A percentile compares a stretch with the other conserved stretches of the same genome.
Evolutionary conservation across 202 grass and related monocot genomes (phyloP).

Genomic region (Zizania palustris): DNA sequence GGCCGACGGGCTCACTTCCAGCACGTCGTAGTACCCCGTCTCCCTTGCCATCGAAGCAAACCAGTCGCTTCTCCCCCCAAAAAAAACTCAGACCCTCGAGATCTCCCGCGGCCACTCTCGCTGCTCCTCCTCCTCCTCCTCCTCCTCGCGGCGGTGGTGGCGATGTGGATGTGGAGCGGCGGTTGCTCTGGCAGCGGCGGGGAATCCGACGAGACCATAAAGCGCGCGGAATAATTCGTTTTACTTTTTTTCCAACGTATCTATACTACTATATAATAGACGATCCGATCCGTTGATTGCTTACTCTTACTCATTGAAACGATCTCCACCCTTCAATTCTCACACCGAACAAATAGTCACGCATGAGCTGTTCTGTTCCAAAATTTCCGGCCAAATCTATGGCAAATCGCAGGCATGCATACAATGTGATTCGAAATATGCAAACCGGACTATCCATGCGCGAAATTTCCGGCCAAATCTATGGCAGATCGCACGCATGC

Average conservation of each 20-base stretch:
- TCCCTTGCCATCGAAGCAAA: slow-evolving; percentile 72
- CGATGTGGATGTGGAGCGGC: slow-evolving; percentile 25
- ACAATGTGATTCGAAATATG: too few relatives aligned
- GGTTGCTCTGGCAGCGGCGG: slow-evolving; percentile 43
- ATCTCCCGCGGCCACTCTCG: background rate
- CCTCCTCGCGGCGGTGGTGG: background rate
- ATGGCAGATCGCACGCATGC: too few relatives aligned
- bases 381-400: too few relatives aligned
- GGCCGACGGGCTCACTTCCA: slow-evolving; percentile 74
- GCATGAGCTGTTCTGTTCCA: too few relatives aligned
- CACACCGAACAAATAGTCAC: too few relatives aligned
- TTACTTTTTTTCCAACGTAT: slow-evolving; percentile 31
- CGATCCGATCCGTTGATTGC: too few relatives aligned
- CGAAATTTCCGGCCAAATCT: too few relatives aligned
- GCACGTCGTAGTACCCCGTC: slow-evolving; percentile 90
- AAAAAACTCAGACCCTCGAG: background rate
- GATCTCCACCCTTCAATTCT: too few relatives aligned
- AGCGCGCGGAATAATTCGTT: slow-evolving; percentile 54
- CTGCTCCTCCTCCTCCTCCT: background rate
- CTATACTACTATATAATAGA: too few relatives aligned
- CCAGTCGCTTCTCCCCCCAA: background rate
- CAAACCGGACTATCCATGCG: too few relatives aligned
- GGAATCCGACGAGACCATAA: slow-evolving; percentile 43
- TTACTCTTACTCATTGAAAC: too few relatives aligned
- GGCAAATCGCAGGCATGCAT: too few relatives aligned